These are phyloP conservation scores for Calycina herbarum DNA, from an alignment of 2,329 filamentous ascomycete species.

Conservation along the genomic window DNA sequence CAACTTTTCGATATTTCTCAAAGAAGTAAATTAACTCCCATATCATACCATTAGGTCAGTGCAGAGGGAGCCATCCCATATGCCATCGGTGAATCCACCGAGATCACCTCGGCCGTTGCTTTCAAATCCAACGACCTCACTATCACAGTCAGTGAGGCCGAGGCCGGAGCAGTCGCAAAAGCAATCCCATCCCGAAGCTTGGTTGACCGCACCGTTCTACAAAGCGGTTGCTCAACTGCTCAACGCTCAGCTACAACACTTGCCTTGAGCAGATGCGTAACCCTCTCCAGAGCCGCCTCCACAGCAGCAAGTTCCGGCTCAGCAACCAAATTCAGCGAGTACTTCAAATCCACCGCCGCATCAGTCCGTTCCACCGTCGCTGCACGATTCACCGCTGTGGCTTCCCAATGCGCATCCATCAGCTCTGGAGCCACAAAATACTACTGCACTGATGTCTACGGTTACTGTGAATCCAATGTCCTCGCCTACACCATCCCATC, in stretches of 20 bases:
- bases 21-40: no score
- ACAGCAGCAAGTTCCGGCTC: constrained; percentile 50
- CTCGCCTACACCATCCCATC: constrained; percentile 63
- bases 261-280: constrained; percentile 55
- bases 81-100: constrained; percentile 51
- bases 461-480: constrained; percentile 50
- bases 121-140: constrained; percentile 61
- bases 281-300: constrained; percentile 54
- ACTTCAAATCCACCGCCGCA: constrained; percentile 61
- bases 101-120: constrained; percentile 53
- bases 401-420: constrained; percentile 54
- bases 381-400: constrained; percentile 51
- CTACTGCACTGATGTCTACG: constrained; percentile 59
- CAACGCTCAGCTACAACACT: constrained; percentile 46
- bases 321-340: constrained; percentile 54
- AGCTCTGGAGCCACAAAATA: constrained; percentile 50
- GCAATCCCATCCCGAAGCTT: constrained; percentile 42
- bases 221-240: constrained; percentile 54
- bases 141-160: constrained; percentile 55
- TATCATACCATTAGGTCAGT: constrained; percentile 33
- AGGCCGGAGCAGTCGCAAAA: constrained; percentile 51
- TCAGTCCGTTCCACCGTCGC: constrained; percentile 50
- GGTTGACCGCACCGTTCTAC: constrained; percentile 52
- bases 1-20: no score
- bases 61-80: constrained; percentile 57